Evolutionary conservation across 2,329 filamentous ascomycete species (phyloP), one percentile per base, ranked within the genome.

Genomic region (Fusarium sp.): DNA sequence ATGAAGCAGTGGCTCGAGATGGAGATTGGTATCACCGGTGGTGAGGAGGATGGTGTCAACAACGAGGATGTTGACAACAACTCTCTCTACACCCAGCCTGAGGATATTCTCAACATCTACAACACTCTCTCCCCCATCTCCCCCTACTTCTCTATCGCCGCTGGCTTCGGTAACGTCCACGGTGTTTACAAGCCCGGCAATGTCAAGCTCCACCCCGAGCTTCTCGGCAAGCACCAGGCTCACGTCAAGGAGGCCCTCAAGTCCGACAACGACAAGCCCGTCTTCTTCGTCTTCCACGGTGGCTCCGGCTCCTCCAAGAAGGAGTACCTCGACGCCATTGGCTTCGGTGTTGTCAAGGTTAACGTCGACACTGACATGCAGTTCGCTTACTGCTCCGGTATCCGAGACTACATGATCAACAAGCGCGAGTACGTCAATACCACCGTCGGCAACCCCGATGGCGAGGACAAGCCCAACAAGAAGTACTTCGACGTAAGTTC

Each of bases 1-100:
- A 94, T 98, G 94, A 97, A 97, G 90, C 95, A 98, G 86, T 98
- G 94, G 94, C 91, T 99, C 78, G 96, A 99, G 91, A 99, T 98
- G 96, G 93, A 94, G 83, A 88, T 86, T 77, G 83, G 83, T 82
- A 97, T 98, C 86, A 98, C 96, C 71, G 96, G 95, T 87, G 95
- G 95, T 86, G 95, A 98, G 88, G 95, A 98, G 85, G 95, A 98
- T 79, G 96, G 96, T 86, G 95, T 98, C 84, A 97, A 98, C 93
- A 98, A 98, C 89, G 95, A 97, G 87, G 90, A 92, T 79, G 95
- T 98, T 78, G 95, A 98, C 90, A 98, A 98, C 91, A 93, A 93
- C 89, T 93, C 93, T 71, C 92, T 98, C 76, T 98, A 98, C 92
- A 98, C 96, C 53, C 96, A 99, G 87, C 96, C 96, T 77, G 94